phyloP scores from a whole-genome alignment of 768 basidiomycete species.

The Phlebiopsis flavidoalba region DNA sequence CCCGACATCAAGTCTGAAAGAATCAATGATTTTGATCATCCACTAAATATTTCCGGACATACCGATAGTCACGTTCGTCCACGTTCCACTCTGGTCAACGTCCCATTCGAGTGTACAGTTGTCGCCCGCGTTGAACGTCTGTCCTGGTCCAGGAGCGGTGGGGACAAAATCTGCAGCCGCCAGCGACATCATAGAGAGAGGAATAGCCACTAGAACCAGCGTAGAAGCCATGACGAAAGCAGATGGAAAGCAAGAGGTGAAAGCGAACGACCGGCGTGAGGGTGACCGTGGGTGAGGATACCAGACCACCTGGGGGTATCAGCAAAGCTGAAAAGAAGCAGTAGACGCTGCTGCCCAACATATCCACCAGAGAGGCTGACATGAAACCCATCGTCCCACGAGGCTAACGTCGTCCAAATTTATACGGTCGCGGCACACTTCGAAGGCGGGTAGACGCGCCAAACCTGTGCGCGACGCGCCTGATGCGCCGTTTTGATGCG shows the following conservation, averaged over 20 bases:
- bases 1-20: slow-evolving; percentile 34
- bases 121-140: slow-evolving; percentile 28
- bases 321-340: background rate
- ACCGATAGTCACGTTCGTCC: slow-evolving; percentile 36
- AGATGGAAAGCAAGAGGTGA: background rate
- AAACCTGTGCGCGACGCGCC: background rate
- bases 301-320: background rate
- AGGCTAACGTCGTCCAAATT: background rate
- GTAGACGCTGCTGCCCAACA: background rate
- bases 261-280: slow-evolving; percentile 1
- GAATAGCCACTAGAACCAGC: background rate
- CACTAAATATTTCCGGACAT: slow-evolving; percentile 2
- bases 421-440: background rate
- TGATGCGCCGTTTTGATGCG: background rate
- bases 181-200: slow-evolving; percentile 5
- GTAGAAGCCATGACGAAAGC: background rate
- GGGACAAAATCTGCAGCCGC: slow-evolving; percentile 24
- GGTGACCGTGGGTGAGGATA: background rate
- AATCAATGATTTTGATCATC: background rate
- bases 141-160: slow-evolving; percentile 34
- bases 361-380: background rate
- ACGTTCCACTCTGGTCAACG: slow-evolving; percentile 24
- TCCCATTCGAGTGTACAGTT: slow-evolving; percentile 31
- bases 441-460: background rate
- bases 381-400: background rate